These are phyloP conservation scores for Plectosphaerella sp. DNA, from an alignment of 2,329 filamentous ascomycete species.

Conservation along the genomic window DNA sequence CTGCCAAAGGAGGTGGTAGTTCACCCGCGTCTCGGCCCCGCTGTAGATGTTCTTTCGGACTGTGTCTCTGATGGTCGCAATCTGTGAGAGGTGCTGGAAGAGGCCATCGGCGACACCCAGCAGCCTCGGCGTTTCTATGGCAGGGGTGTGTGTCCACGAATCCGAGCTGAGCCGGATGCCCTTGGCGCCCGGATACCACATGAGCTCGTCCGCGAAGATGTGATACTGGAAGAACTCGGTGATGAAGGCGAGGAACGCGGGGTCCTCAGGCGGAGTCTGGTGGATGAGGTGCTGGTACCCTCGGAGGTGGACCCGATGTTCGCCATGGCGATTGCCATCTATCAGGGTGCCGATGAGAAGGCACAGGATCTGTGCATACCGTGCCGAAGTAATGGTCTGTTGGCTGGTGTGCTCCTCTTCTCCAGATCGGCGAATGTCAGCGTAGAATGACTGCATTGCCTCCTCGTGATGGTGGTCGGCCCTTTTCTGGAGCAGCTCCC, in stretches of 20 bases:
- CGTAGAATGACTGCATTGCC: slow-evolving; percentile 48
- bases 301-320: slow-evolving; percentile 75
- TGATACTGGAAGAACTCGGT: slow-evolving; percentile 86
- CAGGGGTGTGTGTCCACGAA: slow-evolving; percentile 35
- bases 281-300: slow-evolving; percentile 71
- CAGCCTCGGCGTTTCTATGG: slow-evolving; percentile 50
- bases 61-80: slow-evolving; percentile 70
- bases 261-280: slow-evolving; percentile 55
- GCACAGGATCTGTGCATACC: slow-evolving; percentile 61
- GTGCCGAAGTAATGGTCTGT: slow-evolving; percentile 44
- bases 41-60: slow-evolving; percentile 64
- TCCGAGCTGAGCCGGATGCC: slow-evolving; percentile 34
- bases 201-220: slow-evolving; percentile 59
- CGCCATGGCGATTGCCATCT: slow-evolving; percentile 54
- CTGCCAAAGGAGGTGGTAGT: slow-evolving; percentile 67
- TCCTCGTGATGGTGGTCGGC: slow-evolving; percentile 52
- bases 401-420: slow-evolving; percentile 38
- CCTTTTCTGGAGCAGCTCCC: slow-evolving; percentile 42
- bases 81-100: slow-evolving; percentile 73
- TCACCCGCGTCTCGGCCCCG: slow-evolving; percentile 62
- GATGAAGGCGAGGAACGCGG: slow-evolving; percentile 59
- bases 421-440: slow-evolving; percentile 36
- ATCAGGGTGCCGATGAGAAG: slow-evolving; percentile 53
- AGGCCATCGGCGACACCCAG: slow-evolving; percentile 80
- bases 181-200: slow-evolving; percentile 40